Evolutionary conservation across 805 yeast genomes (phyloP), one percentile per base, ranked within the genome.

Genomic region (Candida qinlingensis): DNA sequence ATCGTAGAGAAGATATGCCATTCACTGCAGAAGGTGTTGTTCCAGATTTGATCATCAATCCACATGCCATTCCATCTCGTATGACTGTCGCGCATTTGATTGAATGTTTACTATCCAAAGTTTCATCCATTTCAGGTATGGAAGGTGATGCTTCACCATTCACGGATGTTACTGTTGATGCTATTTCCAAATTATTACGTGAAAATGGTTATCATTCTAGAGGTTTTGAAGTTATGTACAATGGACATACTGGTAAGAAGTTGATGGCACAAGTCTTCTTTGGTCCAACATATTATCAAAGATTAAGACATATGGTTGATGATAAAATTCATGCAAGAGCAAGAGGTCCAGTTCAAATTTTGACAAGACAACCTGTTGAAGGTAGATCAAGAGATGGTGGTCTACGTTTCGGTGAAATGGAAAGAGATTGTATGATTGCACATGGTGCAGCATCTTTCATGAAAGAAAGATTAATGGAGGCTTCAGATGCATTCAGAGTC

Each of bases 371-470:
- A 71, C 99, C 99, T 5, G 97, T 91, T 54, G 98, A 92, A 72
- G 99, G 99, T 82, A 84, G 99, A 71, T 90, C 97, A 13, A 83
- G 99, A 73, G 98, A 94, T 71, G 99, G 99, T 81, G 99, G 99
- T 60, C 76, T 92, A 68, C 88, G 99, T 72, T 91, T 92, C 80
- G 99, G 99, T 64, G 99, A 92, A 71, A 94, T 94, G 99, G 99
- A 94, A 73, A 88, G 99, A 76, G 99, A 94, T 78, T 94, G 99
- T 85, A 92, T 94, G 97, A 94, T 94, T 76, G 99, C 99, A 2
- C 98, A 94, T 67, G 99, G 99, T 68, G 98, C 97, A 11, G 97
- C 99, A 4, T 95, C 97, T 7, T 92, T 94, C 76, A 79, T 94
- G 74, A 90, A 92, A 70, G 99, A 94, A 73, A 80, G 99, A 68